Evolutionary conservation across 352 stramenopile genomes (phyloP).

Genomic region (Elongisporangium undulatum): DNA sequence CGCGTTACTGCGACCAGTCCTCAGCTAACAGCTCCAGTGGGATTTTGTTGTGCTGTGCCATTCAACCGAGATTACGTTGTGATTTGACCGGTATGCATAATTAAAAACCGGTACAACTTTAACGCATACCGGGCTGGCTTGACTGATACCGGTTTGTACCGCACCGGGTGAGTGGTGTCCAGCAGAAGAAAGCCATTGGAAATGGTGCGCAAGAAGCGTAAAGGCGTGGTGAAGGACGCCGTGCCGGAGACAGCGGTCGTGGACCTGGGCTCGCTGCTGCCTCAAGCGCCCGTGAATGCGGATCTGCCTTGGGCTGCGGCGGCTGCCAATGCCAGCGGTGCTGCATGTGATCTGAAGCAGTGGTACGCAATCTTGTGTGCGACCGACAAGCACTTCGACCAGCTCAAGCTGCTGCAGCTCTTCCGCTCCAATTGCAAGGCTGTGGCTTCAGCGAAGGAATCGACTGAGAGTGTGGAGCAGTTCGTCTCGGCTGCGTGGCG

Average conservation of each 20-base stretch:
- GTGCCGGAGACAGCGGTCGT: constrained; percentile 23
- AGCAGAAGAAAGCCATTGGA: too few species aligned
- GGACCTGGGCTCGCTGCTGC: constrained; percentile 23
- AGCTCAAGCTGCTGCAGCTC: constrained; percentile 72
- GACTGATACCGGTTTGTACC: too few species aligned
- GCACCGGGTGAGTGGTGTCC: too few species aligned
- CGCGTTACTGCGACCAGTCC: too few species aligned
- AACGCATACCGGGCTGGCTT: too few species aligned
- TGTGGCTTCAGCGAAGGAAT: constrained; percentile 1
- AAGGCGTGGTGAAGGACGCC: constrained; percentile 60
- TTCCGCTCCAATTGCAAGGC: constrained; percentile 59
- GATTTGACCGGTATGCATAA: too few species aligned
- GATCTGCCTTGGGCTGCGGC: constrained; percentile 26
- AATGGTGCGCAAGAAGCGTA: constrained; percentile 84
- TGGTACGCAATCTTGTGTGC: constrained; percentile 43
- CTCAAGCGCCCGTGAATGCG: constrained; percentile 25
- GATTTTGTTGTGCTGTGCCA: too few species aligned
- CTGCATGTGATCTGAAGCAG: constrained; percentile 15
- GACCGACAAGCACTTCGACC: constrained; percentile 39
- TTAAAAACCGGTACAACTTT: too few species aligned
- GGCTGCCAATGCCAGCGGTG: constrained; percentile 10
- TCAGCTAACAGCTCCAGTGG: too few species aligned
- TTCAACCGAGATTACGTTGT: too few species aligned
- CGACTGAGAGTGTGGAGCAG: constrained; percentile 6
- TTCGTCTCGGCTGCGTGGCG: constrained; percentile 40